phyloP scores from a whole-genome alignment of 306 rosid species.

The Carpinus viminea region DNA sequence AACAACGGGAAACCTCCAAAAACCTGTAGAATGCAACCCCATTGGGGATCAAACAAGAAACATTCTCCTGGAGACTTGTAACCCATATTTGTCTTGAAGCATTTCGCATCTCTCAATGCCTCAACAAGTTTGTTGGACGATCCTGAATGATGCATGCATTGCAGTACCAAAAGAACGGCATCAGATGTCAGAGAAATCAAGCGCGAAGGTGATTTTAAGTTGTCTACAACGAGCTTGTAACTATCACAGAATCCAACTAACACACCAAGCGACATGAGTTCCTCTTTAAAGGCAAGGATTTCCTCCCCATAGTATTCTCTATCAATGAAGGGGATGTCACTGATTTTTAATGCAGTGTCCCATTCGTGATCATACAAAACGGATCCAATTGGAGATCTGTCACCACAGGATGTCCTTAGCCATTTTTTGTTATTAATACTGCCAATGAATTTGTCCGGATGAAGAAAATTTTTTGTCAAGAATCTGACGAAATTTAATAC shows the following conservation, averaged over 20 bases:
- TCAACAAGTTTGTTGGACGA: slow-evolving; percentile 26
- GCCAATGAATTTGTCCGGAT: slow-evolving; percentile 36
- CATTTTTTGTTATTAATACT: slow-evolving; percentile 46
- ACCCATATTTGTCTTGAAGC: slow-evolving; percentile 61
- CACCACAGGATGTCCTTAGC: slow-evolving; percentile 58
- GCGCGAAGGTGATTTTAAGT: slow-evolving; percentile 48
- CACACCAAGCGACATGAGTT: slow-evolving; percentile 66
- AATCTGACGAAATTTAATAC: slow-evolving; percentile 58
- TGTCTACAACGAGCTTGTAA: slow-evolving; percentile 43
- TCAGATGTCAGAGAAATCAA: slow-evolving; percentile 40
- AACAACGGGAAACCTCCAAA: slow-evolving; percentile 53
- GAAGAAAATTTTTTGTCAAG: slow-evolving; percentile 32
- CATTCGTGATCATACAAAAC: slow-evolving; percentile 55
- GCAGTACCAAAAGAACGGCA: slow-evolving; percentile 46
- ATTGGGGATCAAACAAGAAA: slow-evolving; percentile 48
- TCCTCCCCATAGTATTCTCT: slow-evolving; percentile 47
- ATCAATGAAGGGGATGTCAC: slow-evolving; percentile 70
- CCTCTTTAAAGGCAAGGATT: slow-evolving; percentile 41
- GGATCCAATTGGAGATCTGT: slow-evolving; percentile 58
- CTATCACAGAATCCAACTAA: slow-evolving; percentile 32
- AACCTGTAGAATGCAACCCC: slow-evolving; percentile 67
- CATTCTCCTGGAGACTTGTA: slow-evolving; percentile 52
- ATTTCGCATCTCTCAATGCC: slow-evolving; percentile 30
- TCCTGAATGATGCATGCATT: slow-evolving; percentile 20
- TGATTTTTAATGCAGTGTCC: slow-evolving; percentile 53